Evolutionary conservation across 1,284 basidiomycete genomes (phyloP), one percentile per base, ranked within the genome.

Genomic region (Porogramme epimiltina): DNA sequence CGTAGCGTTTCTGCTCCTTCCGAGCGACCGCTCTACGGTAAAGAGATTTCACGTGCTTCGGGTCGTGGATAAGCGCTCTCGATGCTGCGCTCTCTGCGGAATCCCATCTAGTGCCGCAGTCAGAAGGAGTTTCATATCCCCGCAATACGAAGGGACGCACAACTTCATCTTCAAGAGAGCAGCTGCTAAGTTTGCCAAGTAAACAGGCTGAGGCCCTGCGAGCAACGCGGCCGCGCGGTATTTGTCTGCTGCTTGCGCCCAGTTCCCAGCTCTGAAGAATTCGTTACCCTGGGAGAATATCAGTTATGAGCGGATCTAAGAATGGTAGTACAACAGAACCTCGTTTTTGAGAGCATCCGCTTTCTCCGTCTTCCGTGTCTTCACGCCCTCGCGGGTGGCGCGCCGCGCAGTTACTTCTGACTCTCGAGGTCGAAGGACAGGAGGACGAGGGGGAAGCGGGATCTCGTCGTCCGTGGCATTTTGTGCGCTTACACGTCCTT

Each of bases 151-250:
- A 6, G 8, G 13, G 13, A 37, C 34, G 45, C 36, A 9, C 10
- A 64, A 59, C 51, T 71, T 59, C 5, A 75, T 56, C 56, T 77
- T 77, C 0, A 78, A 54, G 46, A 74, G 73, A 0, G 72, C 68
- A 0, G 65, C 68, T 2, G 77, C 71, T 4, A 78, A 68, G 51
- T 74, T 75, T 34, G 73, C 62, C 56, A 76, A 65, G 47, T 73
- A 77, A 0, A 63, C 56, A 0, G 73, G 62, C n/a, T 52, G 58
- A 0, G 63, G 61, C 15, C 58, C 62, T 15, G 60, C 55, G 3
- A 55, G 43, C 3, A 59, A 3, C 2, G 63, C 59, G 0, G 68
- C 69, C 1, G 37, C 45, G 23, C 61, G 51, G 42, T 69, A 69
- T 47, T 47, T 55, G 4, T 59, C 54, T 2, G 64, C 56, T 0